A percentile compares a stretch with the other conserved stretches of the same genome.
phyloP scores from a whole-genome alignment of 345 rosid genomes.

The Schrenkiella parvula region DNA sequence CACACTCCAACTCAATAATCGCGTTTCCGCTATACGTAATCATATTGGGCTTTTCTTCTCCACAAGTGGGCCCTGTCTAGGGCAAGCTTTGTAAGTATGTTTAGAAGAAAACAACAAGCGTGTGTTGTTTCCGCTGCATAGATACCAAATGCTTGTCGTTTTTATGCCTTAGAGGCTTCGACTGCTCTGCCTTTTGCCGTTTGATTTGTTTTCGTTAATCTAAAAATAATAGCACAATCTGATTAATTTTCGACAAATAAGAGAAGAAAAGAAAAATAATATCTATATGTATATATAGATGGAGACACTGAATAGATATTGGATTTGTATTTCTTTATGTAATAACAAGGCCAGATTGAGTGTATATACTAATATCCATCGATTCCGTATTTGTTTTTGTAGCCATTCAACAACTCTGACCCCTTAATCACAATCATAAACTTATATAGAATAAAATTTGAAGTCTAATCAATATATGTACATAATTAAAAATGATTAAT shows the following conservation, averaged over 20 bases:
- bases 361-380: neutral
- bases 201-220: neutral
- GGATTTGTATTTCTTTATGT: too few relatives aligned
- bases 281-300: too few relatives aligned
- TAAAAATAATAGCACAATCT: neutral
- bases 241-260: neutral
- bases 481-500: neutral
- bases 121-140: neutral
- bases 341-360: too few relatives aligned
- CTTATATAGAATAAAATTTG: neutral
- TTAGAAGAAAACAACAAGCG: neutral
- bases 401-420: neutral
- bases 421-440: neutral
- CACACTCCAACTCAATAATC: conserved; percentile 1
- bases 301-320: too few relatives aligned
- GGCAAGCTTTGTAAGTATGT: neutral
- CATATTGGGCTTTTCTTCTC: conserved; percentile 26
- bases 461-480: neutral
- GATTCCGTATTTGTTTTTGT: neutral
- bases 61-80: neutral
- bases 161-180: too few relatives aligned
- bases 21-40: conserved; percentile 4
- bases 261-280: too few relatives aligned
- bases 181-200: too few relatives aligned
- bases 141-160: neutral